Percentiles rank a stretch among this genome's conserved stretches.
Conservation (phyloP, 1,139 yeast species). For the Blastobotrys raffinosifermentans region DNA sequence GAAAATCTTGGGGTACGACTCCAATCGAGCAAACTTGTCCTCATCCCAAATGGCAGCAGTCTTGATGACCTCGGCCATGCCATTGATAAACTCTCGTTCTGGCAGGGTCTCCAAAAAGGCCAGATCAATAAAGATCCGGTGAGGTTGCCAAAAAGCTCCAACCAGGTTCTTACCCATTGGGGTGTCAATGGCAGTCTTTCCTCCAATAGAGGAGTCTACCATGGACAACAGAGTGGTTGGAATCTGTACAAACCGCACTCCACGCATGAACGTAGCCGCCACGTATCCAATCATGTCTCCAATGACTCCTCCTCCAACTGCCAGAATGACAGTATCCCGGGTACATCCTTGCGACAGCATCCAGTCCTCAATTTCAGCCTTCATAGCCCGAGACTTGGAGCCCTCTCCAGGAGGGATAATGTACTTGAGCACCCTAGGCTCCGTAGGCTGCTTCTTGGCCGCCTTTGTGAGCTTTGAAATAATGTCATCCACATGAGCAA, state of each 20-base stretch:
- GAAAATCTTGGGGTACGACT: constrained; percentile 63
- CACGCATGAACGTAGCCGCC: constrained; percentile 98
- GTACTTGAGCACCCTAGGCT: constrained; percentile 53
- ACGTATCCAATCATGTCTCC: constrained; percentile 99
- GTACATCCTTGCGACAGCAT: constrained; percentile 85
- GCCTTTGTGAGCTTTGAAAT: constrained; percentile 31
- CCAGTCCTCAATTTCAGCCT: constrained; percentile 91
- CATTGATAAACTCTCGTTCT: constrained; percentile 89
- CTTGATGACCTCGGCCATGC: constrained; percentile 97
- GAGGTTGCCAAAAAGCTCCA: constrained; percentile 98
- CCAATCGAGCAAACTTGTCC: constrained; percentile 76
- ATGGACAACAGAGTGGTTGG: constrained; percentile 92
- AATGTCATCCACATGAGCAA: constrained; percentile 50
- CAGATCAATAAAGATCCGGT: constrained; percentile 81
- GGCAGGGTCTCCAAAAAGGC: constrained; percentile 85
- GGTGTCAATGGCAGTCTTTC: constrained; percentile 98
- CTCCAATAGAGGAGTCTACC: constrained; percentile 99
- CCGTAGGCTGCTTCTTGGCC: constrained; percentile 11
- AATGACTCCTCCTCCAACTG: constrained; percentile 97
- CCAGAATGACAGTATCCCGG: constrained; percentile 89
- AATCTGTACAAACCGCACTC: constrained; percentile 87
- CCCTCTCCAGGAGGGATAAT: constrained; percentile 91
- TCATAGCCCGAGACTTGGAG: constrained; percentile 80
- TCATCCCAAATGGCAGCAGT: constrained; percentile 99
- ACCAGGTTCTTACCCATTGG: constrained; percentile 93